Base-by-base conservation (phyloP, 148 eudicot genomes). In the Tetragonia tetragonoides region DNA sequence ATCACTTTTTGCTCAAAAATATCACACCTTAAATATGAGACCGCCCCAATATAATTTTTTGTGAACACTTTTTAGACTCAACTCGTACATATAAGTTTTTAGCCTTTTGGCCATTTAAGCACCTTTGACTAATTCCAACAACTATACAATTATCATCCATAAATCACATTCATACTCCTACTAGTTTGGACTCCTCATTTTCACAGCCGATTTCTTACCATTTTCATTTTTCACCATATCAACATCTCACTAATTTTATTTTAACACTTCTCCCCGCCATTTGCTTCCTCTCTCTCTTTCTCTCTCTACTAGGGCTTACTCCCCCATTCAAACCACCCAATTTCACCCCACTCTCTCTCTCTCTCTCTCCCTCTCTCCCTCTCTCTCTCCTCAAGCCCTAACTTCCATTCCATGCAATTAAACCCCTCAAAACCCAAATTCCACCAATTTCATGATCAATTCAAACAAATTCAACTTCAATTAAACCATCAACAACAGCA, bases 261-360 rank as follows among this genome's bases (percentile, higher is more conserved):
- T 60, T 61, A 44, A 77, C 75, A 77, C 79, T 69, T 77, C 1
- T 77, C 80, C 80, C 80, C 80, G 80, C 80, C 80, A 77, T 77
- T 77, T 70, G 68, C 54, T 21, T 47, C 54, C 44, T 28, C 40
- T 28, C 63, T 77, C 51, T 37, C 56, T 66, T n/a, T 65, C 72
- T 42, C 75, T 62, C 49, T 62, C 75, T 70, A 46, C 81, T 79
- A 78, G 80, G 80, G 75, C 77, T 56, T 64, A 65, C 21, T 18
- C 56, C 37, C 18, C 21, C 61, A 16, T 71, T 62, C 62, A 53
- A 79, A 53, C 37, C 54, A 62, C 57, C 79, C 73, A 67, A 67
- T 67, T 68, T 53, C 17, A 34, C 60, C 66, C 62, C 34, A 28
- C 34, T 21, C 68, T 16, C 38, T 44, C 20, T 21, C 39, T 41